Evolutionary conservation across 495 filamentous ascomycete genomes (phyloP).

Genomic region (Aspergillus leporis): DNA sequence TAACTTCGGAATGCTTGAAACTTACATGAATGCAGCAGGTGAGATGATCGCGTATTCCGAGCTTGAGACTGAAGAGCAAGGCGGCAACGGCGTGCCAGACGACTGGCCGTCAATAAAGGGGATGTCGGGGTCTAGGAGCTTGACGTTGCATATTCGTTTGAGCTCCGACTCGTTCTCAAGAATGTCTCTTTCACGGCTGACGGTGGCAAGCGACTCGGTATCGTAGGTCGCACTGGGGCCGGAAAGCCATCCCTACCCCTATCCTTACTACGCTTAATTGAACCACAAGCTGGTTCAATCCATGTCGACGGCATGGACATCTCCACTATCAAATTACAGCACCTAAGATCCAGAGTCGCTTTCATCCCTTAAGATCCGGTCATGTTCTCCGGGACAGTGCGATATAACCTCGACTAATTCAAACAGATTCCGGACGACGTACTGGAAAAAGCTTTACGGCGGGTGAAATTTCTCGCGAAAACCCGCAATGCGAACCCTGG

Average conservation of each 20-base stretch:
- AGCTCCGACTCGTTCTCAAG: slow-evolving; percentile 66
- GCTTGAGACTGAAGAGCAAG: slow-evolving; percentile 58
- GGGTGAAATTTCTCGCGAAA: neutral
- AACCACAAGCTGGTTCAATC: slow-evolving; percentile 40
- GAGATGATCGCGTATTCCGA: slow-evolving; percentile 69
- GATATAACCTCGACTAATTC: slow-evolving; percentile 49
- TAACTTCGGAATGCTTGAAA: slow-evolving; percentile 44
- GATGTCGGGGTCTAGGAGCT: slow-evolving; percentile 63
- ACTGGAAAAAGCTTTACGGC: neutral
- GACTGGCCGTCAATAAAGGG: slow-evolving; percentile 70
- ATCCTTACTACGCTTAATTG: slow-evolving; percentile 47
- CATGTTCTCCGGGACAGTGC: slow-evolving; percentile 52
- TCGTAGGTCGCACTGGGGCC: slow-evolving; percentile 61
- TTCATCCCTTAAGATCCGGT: slow-evolving; percentile 55
- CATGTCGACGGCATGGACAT: slow-evolving; percentile 52
- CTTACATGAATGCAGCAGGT: slow-evolving; percentile 75
- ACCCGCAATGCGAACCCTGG: slow-evolving; percentile 2
- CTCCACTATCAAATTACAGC: slow-evolving; percentile 40
- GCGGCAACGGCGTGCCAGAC: slow-evolving; percentile 51
- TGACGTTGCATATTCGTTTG: slow-evolving; percentile 64
- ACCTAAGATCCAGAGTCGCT: slow-evolving; percentile 44
- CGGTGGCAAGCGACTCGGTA: slow-evolving; percentile 63
- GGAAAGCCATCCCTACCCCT: slow-evolving; percentile 44
- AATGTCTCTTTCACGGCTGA: slow-evolving; percentile 61
- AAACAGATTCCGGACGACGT: slow-evolving; percentile 28